Evolutionary conservation across 805 yeast genomes (phyloP).

Genomic region (Kodamaea hsintzibuensis): DNA sequence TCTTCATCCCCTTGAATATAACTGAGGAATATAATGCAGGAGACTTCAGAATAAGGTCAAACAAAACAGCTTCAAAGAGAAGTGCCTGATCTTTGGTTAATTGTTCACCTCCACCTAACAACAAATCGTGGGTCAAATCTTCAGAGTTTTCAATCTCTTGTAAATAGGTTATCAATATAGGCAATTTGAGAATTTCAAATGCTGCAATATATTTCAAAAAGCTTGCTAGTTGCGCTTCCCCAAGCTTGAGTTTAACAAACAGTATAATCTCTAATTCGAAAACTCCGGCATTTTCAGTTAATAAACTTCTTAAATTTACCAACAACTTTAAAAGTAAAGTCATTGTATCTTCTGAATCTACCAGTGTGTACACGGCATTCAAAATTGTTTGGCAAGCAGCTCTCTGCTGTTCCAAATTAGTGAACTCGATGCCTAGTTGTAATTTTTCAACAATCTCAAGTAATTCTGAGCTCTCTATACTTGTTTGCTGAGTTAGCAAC

Average conservation of each 20-base stretch:
- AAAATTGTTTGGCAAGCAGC: slow-evolving; percentile 8
- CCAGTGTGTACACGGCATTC: slow-evolving; percentile 1
- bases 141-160: slow-evolving; percentile 7
- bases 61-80: slow-evolving; percentile 15
- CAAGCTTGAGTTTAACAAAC: slow-evolving; percentile 6
- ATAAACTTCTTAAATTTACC: slow-evolving; percentile 9
- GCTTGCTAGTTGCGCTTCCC: neutral
- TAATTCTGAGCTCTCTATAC: slow-evolving; percentile 16
- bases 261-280: slow-evolving; percentile 12
- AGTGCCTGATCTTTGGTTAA: slow-evolving; percentile 9
- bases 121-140: slow-evolving; percentile 10
- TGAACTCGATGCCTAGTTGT: slow-evolving; percentile 11
- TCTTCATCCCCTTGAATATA: slow-evolving; percentile 15
- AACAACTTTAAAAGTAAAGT: slow-evolving; percentile 17
- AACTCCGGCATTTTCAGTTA: slow-evolving; percentile 4
- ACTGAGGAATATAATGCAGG: slow-evolving; percentile 13
- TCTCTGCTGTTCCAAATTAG: slow-evolving; percentile 3
- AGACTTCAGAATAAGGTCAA: slow-evolving; percentile 14
- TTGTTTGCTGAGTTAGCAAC: slow-evolving; percentile 15
- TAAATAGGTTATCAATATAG: slow-evolving; percentile 6
- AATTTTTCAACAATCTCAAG: slow-evolving; percentile 16
- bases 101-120: slow-evolving; percentile 10
- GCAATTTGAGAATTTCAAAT: slow-evolving; percentile 18
- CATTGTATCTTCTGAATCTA: slow-evolving; percentile 15
- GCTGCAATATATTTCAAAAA: slow-evolving; percentile 19